Evolutionary conservation across 305 asterid genomes (phyloP), one percentile per base, ranked within the genome.

Genomic region (Rubia tinctorum): DNA sequence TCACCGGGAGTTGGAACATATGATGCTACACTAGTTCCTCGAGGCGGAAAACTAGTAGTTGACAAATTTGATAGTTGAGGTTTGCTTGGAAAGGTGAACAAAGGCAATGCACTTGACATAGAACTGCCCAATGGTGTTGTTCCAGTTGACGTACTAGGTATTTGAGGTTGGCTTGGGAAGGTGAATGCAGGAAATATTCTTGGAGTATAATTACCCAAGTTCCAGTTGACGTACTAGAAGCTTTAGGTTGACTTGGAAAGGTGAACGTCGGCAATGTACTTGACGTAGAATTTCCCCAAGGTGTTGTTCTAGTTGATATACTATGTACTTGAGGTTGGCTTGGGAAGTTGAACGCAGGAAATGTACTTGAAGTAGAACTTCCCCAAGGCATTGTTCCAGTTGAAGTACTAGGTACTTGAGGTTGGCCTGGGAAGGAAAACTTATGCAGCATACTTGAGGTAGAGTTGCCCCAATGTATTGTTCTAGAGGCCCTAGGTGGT

Each of bases 1-100:
- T 17, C 23, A 5, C 0, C 63, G 20, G 40, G 34, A 20, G 72
- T 71, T 51, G 76, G 61, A 42, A 18, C 40, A 55, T 65, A 63
- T 22, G 53, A 27, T 25, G 61, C 68, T 40, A 65, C 58, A 55
- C 72, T 39, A 71, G 51, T 76, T 65, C 76, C 80, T 15, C 22
- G 47, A 18, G 15, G 30, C 6, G 17, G 23, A 62, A 40, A 42
- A 61, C 63, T 17, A 8, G 56, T 44, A 25, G 70, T 25, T 30
- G 70, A 40, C 7, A 40, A 40, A 40, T 7, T 40, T 3, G 44
- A 40, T 40, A 7, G 7, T 40, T 4, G 44, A 40, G 44, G 44
- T 7, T 40, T 4, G 44, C 44, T 7, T 40, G 44, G 44, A 7
- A 40, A 40, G 44, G 44, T 7, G 44, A 40, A 40, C 44, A 7